These are phyloP conservation scores for Gentiana macrophylla DNA, from an alignment of 257 asterid species.

Conservation along the genomic window DNA sequence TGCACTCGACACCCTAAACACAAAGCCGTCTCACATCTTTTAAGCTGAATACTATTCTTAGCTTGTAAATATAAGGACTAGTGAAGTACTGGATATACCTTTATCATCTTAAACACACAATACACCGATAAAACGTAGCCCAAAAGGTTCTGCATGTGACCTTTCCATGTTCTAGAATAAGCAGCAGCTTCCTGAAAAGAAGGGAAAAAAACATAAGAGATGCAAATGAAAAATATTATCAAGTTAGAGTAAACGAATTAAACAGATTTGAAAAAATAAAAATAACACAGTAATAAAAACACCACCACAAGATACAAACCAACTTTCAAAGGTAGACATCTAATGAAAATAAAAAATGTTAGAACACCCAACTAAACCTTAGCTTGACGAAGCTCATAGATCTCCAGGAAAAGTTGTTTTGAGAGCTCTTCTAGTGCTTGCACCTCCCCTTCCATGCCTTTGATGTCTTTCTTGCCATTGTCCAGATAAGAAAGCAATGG, in stretches of 20 bases:
- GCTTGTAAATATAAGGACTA: too few species aligned
- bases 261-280: too few species aligned
- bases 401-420: slow-evolving; percentile 82
- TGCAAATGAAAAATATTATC: slow-evolving; percentile 6
- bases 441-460: slow-evolving; percentile 83
- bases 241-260: background rate
- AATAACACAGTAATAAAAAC: too few species aligned
- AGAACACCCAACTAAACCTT: slow-evolving; percentile 43
- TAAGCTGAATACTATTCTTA: background rate
- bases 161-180: slow-evolving; percentile 98
- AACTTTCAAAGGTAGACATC: background rate
- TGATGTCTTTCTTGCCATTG: slow-evolving; percentile 49
- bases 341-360: slow-evolving; percentile 6
- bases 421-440: slow-evolving; percentile 94
- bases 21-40: background rate
- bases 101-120: slow-evolving; percentile 95
- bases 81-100: slow-evolving; percentile 27
- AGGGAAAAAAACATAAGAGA: slow-evolving; percentile 13
- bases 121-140: slow-evolving; percentile 90
- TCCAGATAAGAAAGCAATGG: slow-evolving; percentile 5
- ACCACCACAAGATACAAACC: background rate
- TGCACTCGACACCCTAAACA: background rate
- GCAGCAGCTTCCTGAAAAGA: slow-evolving; percentile 90
- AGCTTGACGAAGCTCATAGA: slow-evolving; percentile 99
- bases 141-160: slow-evolving; percentile 96